Base-by-base conservation (phyloP, 2,329 filamentous ascomycete species). In the Alternaria ventricosa region DNA sequence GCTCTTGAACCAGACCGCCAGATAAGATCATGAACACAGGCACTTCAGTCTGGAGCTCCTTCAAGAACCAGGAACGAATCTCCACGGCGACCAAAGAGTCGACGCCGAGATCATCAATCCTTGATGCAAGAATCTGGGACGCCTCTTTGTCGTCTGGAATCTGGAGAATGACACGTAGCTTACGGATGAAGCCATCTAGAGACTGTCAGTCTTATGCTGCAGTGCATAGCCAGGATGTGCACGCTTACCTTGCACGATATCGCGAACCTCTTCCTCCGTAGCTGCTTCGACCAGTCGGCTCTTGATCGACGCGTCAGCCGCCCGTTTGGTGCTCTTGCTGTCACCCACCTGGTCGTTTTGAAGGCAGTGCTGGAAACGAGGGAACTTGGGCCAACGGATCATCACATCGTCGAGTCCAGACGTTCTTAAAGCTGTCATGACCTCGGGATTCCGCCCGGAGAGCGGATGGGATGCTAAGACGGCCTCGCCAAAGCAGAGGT, bases 41-140 rank as follows among this genome's bases (percentile, higher is more conserved):
- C 1, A 87, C 78, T 49, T 86, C 81, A 0, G 82, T 71, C 0
- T 81, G 63, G 0, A 86, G 49, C 41, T 83, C 75, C 57, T 84
- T 84, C n/a, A 81, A 43, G 61, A 86, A 84, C 85, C 85, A 87
- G 3, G 81, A 73, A 1, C 84, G 81, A 3, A 83, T 55, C 22
- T 81, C 79, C 2, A 82, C 80, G 0, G 80, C 78, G 12, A 81
- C 57, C 2, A 83, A 65, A 3, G 80, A 82, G 63, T 82, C 81
- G 12, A 80, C 59, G 1, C 80, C 76, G 18, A 79, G 72, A 51
- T 82, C 4, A 69, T 65, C 46, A 75, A 57, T 18, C 3, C 36
- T 2, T 11, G 36, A 41, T 41, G 36, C 3, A 11, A 41, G 36
- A 41, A 41, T 41, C n/a, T 41, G 36, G 36, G n/a, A 41, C n/a